These are phyloP conservation scores for Lentinula lateritia DNA, from an alignment of 768 basidiomycete genomes.

Conservation along the genomic window DNA sequence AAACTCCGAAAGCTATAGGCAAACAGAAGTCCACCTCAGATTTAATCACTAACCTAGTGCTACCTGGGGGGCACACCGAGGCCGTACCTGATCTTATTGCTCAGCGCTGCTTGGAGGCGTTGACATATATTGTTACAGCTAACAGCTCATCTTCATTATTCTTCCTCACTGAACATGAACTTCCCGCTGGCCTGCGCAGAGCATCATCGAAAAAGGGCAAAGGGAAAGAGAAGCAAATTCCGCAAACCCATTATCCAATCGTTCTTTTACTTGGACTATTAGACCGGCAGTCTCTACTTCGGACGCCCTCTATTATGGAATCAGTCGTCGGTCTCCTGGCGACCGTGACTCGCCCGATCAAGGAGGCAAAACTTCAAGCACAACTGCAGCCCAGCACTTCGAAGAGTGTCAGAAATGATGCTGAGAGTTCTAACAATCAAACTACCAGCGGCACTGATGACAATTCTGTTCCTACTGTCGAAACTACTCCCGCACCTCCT, in stretches of 20 bases:
- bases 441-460: conserved; percentile 9
- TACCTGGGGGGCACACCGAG: conserved; percentile 60
- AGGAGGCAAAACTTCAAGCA: conserved; percentile 32
- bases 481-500: neutral
- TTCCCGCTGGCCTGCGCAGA: conserved; percentile 72
- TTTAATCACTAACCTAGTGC: conserved; percentile 40
- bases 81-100: conserved; percentile 89
- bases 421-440: conserved; percentile 8
- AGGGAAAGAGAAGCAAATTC: conserved; percentile 83
- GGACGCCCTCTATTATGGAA: conserved; percentile 89
- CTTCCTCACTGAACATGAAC: conserved; percentile 95
- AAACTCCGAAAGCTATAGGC: conserved; percentile 51
- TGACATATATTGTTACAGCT: conserved; percentile 79
- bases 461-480: neutral
- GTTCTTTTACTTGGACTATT: conserved; percentile 84
- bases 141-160: conserved; percentile 85
- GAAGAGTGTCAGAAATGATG: neutral
- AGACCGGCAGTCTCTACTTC: conserved; percentile 80
- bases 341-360: conserved; percentile 82
- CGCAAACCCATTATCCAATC: conserved; percentile 86
- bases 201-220: conserved; percentile 80
- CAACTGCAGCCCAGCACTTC: conserved; percentile 3
- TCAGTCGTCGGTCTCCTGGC: conserved; percentile 85
- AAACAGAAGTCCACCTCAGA: conserved; percentile 67
- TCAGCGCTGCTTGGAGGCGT: conserved; percentile 88